Percentiles rank a stretch among this genome's conserved stretches.
These are phyloP conservation scores for Alternaria brassicae DNA, from an alignment of 2,329 filamentous ascomycete genomes.

Conservation along the genomic window DNA sequence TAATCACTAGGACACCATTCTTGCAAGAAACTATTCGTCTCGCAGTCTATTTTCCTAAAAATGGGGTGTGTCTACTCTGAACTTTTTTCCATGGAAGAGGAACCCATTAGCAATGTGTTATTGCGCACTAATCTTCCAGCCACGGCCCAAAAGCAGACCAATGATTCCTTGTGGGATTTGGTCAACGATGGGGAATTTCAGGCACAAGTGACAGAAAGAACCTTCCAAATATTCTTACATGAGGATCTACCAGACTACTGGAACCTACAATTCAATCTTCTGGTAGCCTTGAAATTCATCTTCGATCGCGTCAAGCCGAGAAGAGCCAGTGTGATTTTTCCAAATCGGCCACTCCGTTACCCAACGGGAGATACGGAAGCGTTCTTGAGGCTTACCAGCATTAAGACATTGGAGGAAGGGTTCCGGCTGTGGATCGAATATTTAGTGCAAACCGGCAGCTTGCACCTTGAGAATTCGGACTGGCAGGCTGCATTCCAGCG, in stretches of 20 bases:
- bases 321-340: constrained; percentile 6
- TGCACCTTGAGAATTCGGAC: not conserved
- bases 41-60: not conserved
- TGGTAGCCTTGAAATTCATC: constrained; percentile 5
- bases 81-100: not conserved
- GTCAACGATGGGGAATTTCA: constrained; percentile 1
- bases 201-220: constrained; percentile 4
- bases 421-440: constrained; percentile 3
- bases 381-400: constrained; percentile 1
- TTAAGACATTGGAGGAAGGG: constrained; percentile 3
- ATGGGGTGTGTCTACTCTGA: not conserved
- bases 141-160: not conserved
- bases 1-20: not conserved
- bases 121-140: not conserved
- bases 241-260: not conserved
- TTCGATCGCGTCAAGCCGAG: constrained; percentile 4
- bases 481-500: not conserved
- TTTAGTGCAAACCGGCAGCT: not conserved
- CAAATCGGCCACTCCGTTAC: constrained; percentile 5
- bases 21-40: not conserved
- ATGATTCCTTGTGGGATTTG: not conserved
- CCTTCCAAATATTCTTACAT: constrained; percentile 3
- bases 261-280: constrained; percentile 5
- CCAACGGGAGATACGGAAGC: not conserved
- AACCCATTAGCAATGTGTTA: not conserved